Percentiles rank a stretch among this genome's conserved stretches.
Evolutionary conservation across 805 yeast species (phyloP).

Genomic region (Yamadazyma philogaea): DNA sequence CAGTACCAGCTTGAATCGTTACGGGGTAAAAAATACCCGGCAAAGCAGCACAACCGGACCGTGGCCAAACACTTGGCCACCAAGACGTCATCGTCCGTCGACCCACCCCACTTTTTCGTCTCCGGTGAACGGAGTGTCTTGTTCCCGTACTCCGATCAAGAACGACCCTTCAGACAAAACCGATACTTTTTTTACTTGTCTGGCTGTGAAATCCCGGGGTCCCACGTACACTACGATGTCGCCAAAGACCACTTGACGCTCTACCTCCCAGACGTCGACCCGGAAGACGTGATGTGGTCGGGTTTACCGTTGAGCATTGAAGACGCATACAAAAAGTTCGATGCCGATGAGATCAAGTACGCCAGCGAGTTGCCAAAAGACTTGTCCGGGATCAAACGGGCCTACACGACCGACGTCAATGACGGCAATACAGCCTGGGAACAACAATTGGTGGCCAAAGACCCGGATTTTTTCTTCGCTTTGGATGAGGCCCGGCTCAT

Average conservation of each 20-base stretch:
- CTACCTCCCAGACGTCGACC: slow-evolving; percentile 79
- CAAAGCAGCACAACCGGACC: slow-evolving; percentile 67
- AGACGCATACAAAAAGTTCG: slow-evolving; percentile 63
- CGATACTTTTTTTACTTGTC: slow-evolving; percentile 84
- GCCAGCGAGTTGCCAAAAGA: slow-evolving; percentile 45
- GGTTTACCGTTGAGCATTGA: slow-evolving; percentile 75
- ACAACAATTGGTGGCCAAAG: slow-evolving; percentile 38
- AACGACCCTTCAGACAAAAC: slow-evolving; percentile 79
- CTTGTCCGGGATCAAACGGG: slow-evolving; percentile 24
- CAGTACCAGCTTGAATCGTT: slow-evolving; percentile 9
- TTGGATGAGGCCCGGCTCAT: slow-evolving; percentile 83
- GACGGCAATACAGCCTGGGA: slow-evolving; percentile 39
- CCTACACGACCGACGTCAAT: slow-evolving; percentile 57
- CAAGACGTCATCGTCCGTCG: slow-evolving; percentile 20
- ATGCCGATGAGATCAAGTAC: slow-evolving; percentile 79
- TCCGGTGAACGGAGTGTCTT: slow-evolving; percentile 59
- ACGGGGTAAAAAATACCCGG: slow-evolving; percentile 65
- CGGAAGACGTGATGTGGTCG: slow-evolving; percentile 94
- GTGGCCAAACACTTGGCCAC: slow-evolving; percentile 42
- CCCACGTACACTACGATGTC: slow-evolving; percentile 60
- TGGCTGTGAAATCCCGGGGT: slow-evolving; percentile 80
- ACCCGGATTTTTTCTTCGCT: slow-evolving; percentile 56
- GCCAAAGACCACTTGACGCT: slow-evolving; percentile 56
- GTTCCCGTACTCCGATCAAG: slow-evolving; percentile 76
- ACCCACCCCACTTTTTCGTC: slow-evolving; percentile 42